These are phyloP conservation scores for Coix lacrymajobi DNA, from an alignment of 176 grass and related monocot species.

Conservation along the genomic window DNA sequence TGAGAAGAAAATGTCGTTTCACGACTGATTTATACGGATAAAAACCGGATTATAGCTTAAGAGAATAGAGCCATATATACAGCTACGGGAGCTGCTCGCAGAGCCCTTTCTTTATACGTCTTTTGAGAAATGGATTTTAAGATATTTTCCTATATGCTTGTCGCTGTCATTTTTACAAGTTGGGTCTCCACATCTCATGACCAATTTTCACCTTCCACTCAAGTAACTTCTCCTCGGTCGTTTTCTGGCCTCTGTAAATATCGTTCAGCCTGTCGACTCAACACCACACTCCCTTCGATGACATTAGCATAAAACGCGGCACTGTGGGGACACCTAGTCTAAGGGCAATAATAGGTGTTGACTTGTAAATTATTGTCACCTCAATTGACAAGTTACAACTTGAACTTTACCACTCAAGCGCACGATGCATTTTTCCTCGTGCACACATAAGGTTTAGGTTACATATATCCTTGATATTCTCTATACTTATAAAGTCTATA, in stretches of 20 bases:
- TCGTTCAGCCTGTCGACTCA: background rate
- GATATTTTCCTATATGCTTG: background rate
- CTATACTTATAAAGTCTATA: too few relatives aligned
- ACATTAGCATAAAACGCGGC: background rate
- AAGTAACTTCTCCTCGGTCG: background rate
- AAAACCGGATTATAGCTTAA: too few relatives aligned
- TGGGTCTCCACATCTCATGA: background rate
- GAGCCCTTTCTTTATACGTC: background rate
- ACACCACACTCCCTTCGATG: background rate
- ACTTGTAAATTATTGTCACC: background rate
- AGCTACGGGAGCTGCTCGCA: too few relatives aligned
- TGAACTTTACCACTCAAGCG: too few relatives aligned
- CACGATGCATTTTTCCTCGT: background rate
- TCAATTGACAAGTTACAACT: background rate
- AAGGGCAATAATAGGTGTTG: background rate
- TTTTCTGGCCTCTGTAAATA: conserved; percentile 11
- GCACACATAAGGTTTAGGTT: too few relatives aligned
- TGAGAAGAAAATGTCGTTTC: too few relatives aligned
- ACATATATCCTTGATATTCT: too few relatives aligned
- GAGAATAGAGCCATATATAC: too few relatives aligned
- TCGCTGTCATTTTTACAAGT: conserved; percentile 1
- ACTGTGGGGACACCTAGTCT: conserved; percentile 6
- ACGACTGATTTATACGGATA: too few relatives aligned
- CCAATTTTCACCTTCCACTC: conserved; percentile 19
- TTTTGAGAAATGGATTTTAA: background rate